Evolutionary conservation across 2,329 filamentous ascomycete species (phyloP).

Genomic region (Monosporascus sp.): DNA sequence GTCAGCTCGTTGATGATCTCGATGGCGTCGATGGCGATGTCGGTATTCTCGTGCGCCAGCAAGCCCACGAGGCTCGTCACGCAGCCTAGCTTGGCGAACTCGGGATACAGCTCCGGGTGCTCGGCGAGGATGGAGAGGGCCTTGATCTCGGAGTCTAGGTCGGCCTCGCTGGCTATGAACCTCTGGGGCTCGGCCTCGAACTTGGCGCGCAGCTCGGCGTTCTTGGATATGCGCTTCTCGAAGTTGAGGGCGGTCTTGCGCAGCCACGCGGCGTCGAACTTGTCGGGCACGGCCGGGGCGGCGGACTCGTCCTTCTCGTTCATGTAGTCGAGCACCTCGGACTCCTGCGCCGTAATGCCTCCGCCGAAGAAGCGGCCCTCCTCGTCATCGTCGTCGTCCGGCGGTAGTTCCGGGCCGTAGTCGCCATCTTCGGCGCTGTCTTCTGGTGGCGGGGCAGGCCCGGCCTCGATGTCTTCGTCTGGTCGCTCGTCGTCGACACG

Average conservation of each 20-base stretch:
- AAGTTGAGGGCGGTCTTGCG: constrained; percentile 76
- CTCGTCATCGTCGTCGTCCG: constrained; percentile 60
- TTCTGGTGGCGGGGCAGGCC: constrained; percentile 46
- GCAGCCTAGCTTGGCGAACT: constrained; percentile 25
- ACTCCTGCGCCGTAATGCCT: constrained; percentile 76
- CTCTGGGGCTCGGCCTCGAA: constrained; percentile 24
- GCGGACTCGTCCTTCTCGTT: constrained; percentile 45
- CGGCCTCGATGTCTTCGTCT: constrained; percentile 40
- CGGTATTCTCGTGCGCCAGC: constrained; percentile 91
- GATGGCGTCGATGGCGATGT: constrained; percentile 87
- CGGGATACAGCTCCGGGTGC: constrained; percentile 57
- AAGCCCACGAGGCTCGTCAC: constrained; percentile 65
- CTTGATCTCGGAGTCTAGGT: constrained; percentile 85
- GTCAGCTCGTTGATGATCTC: constrained; percentile 88
- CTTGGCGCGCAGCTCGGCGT: constrained; percentile 74
- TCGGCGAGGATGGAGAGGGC: constrained; percentile 80
- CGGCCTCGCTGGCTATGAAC: constrained; percentile 56
- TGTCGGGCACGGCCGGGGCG: constrained; percentile 51
- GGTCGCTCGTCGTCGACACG: constrained; percentile 38
- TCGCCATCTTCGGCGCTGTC: constrained; percentile 41
- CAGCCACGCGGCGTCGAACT: constrained; percentile 79
- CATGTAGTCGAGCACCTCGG: constrained; percentile 81
- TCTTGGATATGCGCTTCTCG: constrained; percentile 86
- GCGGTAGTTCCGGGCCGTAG: constrained; percentile 23
- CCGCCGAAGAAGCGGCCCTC: constrained; percentile 95